A percentile compares a stretch with the other conserved stretches of the same genome.
phyloP scores from a whole-genome alignment of 2,329 filamentous ascomycete genomes.

The Fusarium subglutinans region DNA sequence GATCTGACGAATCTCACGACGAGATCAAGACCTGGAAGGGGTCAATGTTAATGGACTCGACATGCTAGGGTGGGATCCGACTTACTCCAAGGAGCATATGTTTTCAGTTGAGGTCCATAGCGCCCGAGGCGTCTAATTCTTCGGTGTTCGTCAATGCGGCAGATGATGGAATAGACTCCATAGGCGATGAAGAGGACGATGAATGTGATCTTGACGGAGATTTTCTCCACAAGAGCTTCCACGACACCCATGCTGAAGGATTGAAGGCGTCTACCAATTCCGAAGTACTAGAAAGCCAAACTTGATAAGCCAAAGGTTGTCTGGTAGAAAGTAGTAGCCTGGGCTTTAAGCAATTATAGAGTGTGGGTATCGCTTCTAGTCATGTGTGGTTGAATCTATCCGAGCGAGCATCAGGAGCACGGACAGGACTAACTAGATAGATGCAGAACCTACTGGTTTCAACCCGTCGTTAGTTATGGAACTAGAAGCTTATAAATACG shows the following conservation, averaged over 20 bases:
- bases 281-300: background rate
- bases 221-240: conserved; percentile 56
- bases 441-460: background rate
- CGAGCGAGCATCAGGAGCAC: background rate
- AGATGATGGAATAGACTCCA: conserved; percentile 49
- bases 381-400: background rate
- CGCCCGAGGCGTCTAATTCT: conserved; percentile 58
- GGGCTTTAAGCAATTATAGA: background rate
- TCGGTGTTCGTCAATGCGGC: conserved; percentile 52
- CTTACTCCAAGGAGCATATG: conserved; percentile 59
- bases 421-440: background rate
- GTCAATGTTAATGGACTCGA: background rate
- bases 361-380: background rate
- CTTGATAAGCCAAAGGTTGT: background rate
- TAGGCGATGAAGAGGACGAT: conserved; percentile 51
- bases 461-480: background rate
- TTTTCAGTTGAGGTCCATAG: conserved; percentile 50
- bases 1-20: conserved; percentile 65
- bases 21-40: conserved; percentile 67
- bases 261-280: background rate
- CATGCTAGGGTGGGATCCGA: background rate
- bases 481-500: background rate
- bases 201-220: conserved; percentile 54
- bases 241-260: conserved; percentile 58
- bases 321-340: background rate